phyloP scores from a whole-genome alignment of 495 filamentous ascomycete species.

The Lineolata rhizophorae region DNA sequence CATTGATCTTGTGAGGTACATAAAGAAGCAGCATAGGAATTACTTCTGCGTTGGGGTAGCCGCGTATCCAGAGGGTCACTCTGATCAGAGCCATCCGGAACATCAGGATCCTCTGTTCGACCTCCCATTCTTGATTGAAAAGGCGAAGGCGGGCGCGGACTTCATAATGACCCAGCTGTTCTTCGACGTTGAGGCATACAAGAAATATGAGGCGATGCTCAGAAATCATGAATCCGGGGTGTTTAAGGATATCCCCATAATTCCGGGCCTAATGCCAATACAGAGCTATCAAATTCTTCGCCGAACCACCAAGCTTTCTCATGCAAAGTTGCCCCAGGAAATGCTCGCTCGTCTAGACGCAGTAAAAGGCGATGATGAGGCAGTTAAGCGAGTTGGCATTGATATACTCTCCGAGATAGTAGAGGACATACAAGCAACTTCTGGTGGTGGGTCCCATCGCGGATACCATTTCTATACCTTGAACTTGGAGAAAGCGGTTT shows the following conservation, averaged over 20 bases:
- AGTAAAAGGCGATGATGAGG: conserved; percentile 75
- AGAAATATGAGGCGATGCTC: conserved; percentile 52
- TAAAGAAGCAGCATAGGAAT: conserved; percentile 62
- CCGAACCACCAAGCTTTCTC: conserved; percentile 84
- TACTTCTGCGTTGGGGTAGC: conserved; percentile 97
- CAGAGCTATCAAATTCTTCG: conserved; percentile 93
- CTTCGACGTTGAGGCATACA: conserved; percentile 70
- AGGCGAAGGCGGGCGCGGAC: conserved; percentile 77
- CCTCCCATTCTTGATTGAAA: conserved; percentile 77
- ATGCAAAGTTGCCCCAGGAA: conserved; percentile 52
- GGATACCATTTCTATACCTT: conserved; percentile 97
- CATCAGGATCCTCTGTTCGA: conserved; percentile 61
- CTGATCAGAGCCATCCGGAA: conserved; percentile 66
- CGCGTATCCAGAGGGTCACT: conserved; percentile 85
- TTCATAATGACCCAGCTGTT: conserved; percentile 99
- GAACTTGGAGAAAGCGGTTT: conserved; percentile 88
- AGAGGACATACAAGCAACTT: conserved; percentile 39
- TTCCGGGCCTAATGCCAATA: conserved; percentile 92
- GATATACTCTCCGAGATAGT: conserved; percentile 50
- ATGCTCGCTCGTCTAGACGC: conserved; percentile 52
- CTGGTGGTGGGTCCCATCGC: conserved; percentile 31
- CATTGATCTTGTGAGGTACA: conserved; percentile 76
- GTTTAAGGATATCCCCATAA: conserved; percentile 75
- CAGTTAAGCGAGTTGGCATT: conserved; percentile 50
- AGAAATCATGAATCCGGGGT: conserved; percentile 64